phyloP scores from a whole-genome alignment of 805 yeast genomes.

The Ogataea methanolica region DNA sequence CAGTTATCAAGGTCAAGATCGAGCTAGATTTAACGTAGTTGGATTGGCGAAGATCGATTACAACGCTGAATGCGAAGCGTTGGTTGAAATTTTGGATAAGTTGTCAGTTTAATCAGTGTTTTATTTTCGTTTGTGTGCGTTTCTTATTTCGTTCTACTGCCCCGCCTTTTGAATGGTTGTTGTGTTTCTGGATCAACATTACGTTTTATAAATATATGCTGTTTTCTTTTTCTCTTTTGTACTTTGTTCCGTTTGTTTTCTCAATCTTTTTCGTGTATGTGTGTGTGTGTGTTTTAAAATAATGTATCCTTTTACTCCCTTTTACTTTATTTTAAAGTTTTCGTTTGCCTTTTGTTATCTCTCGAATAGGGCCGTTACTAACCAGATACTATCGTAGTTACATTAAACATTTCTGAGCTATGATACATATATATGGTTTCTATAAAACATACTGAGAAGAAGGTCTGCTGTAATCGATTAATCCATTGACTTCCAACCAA shows the following conservation, averaged over 20 bases:
- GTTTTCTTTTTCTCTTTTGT: too few species aligned
- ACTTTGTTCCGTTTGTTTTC: too few species aligned
- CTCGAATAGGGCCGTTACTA: too few species aligned
- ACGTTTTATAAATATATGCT: too few species aligned
- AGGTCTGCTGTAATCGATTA: slow-evolving; percentile 34
- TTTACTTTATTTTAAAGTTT: too few species aligned
- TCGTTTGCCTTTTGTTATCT: too few species aligned
- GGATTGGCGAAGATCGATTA: slow-evolving; percentile 50
- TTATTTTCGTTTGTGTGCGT: background rate
- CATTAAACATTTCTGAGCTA: background rate
- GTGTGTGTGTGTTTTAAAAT: too few species aligned
- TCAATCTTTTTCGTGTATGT: too few species aligned
- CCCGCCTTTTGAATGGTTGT: too few species aligned
- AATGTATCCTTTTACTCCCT: too few species aligned
- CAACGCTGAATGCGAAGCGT: slow-evolving; percentile 54
- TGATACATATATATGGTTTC: background rate
- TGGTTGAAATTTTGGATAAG: slow-evolving; percentile 43
- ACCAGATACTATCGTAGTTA: background rate
- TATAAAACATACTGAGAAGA: background rate
- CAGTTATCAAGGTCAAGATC: slow-evolving; percentile 69
- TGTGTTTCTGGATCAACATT: too few species aligned
- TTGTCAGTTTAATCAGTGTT: background rate
- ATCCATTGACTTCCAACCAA: slow-evolving; percentile 61
- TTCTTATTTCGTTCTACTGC: slow-evolving; percentile 6
- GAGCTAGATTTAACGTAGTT: slow-evolving; percentile 70